Evolutionary conservation across 164 flowering plant species (phyloP).

Genomic region (Sedum album): DNA sequence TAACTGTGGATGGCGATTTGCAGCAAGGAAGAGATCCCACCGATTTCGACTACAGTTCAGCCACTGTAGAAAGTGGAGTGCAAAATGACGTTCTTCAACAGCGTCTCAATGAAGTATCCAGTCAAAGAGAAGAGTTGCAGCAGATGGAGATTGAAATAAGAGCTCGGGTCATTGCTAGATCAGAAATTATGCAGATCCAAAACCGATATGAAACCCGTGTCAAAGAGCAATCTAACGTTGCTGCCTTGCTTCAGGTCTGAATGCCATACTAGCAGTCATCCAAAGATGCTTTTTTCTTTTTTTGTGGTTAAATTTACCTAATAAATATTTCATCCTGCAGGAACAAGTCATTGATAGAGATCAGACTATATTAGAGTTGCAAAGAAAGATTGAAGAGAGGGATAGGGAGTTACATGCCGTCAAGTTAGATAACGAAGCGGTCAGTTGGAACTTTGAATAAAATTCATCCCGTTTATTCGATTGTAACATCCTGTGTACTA

Average conservation of each 20-base stretch:
- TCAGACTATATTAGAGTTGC: constrained; percentile 46
- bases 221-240: constrained; percentile 54
- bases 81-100: constrained; percentile 63
- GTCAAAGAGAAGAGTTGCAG: constrained; percentile 70
- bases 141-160: constrained; percentile 72
- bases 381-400: constrained; percentile 67
- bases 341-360: constrained; percentile 77
- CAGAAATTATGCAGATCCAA: constrained; percentile 63
- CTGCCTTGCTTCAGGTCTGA: constrained; percentile 56
- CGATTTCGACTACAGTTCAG: constrained; percentile 64
- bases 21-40: constrained; percentile 63
- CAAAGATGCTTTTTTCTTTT: not conserved
- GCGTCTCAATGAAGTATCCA: constrained; percentile 43
- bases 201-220: constrained; percentile 53
- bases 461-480: not conserved
- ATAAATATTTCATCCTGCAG: constrained; percentile 23
- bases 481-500: too few relatives aligned
- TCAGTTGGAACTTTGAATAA: constrained; percentile 9
- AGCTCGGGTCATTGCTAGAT: constrained; percentile 60
- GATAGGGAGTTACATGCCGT: constrained; percentile 79
- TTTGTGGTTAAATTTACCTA: not conserved
- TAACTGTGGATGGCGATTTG: constrained; percentile 30
- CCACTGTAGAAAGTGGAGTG: constrained; percentile 41
- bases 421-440: constrained; percentile 78
- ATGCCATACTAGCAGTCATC: not conserved